Base-by-base conservation (phyloP, 805 yeast genomes). In the Candida sakaeoensis region DNA sequence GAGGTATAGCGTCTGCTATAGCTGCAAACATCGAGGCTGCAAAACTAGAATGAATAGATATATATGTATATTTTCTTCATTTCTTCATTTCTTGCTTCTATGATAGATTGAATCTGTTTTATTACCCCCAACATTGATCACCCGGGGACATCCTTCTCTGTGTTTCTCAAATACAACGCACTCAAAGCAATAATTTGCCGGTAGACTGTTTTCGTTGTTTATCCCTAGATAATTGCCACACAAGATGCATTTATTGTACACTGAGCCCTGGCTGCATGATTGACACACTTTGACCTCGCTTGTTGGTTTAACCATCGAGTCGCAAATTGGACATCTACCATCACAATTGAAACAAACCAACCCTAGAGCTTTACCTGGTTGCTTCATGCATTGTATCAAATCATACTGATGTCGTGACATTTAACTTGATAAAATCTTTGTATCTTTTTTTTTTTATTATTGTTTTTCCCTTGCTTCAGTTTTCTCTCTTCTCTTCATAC, bases 391-490 rank as follows among this genome's bases (percentile, higher is more conserved):
- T 66, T 82, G 79, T 2, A 85, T 75, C 18, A 89, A 70, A 55
- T 90, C 97, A 37, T 81, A 79, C 60, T 89, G 95, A 60, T 89
- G 96, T 40, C 93, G 80, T 2, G 95, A 86, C 96, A 89, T 88
- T 2, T 34, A 15, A 19, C 14, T 27, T 6, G 8, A n/a, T n/a
- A 22, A 29, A 19, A 24, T 31, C 22, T 37, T 15, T 21, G 2
- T n/a, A 9, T 23, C 2, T 39, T 8, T 25, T 4, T 21, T 34
- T 33, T 24, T 16, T 38, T 26, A n/a, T n/a, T 8, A 9, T 10
- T 30, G 18, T 23, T 23, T 23, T 21, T 13, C 10, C n/a, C n/a
- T n/a, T 17, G 16, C n/a, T 30, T 28, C 10, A 12, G 16, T 27
- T 28, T 37, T 27, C 8, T 14, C 23, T 14, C 14, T 17, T 4